These are phyloP conservation scores for Populus ilicifolia DNA, from an alignment of 345 rosid genomes.

Conservation along the genomic window DNA sequence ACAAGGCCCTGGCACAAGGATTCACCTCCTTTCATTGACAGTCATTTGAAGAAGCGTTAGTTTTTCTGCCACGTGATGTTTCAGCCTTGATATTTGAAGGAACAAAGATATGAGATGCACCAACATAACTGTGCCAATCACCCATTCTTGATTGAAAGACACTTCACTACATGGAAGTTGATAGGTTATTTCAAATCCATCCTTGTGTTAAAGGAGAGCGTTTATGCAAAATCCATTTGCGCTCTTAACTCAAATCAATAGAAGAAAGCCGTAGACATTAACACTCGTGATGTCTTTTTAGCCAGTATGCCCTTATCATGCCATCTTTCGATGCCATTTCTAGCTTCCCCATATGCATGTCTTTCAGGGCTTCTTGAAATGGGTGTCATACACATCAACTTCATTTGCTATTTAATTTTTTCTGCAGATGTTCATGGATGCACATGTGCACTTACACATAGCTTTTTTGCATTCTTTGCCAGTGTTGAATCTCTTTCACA, in stretches of 20 bases:
- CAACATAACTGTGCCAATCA: not conserved
- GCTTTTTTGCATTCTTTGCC: not conserved
- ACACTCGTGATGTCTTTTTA: too few relatives aligned
- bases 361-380: too few relatives aligned
- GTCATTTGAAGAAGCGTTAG: too few relatives aligned
- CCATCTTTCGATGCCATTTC: too few relatives aligned
- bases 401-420: not conserved
- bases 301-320: too few relatives aligned
- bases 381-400: too few relatives aligned
- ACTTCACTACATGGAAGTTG: not conserved
- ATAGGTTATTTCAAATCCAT: not conserved
- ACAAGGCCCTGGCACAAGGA: too few relatives aligned
- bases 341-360: too few relatives aligned
- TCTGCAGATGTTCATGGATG: not conserved
- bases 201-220: too few relatives aligned
- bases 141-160: not conserved
- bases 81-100: too few relatives aligned
- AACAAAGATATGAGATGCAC: not conserved
- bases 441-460: not conserved
- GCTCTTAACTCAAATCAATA: not conserved
- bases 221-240: not conserved
- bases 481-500: constrained; percentile 16
- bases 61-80: too few relatives aligned
- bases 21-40: too few relatives aligned
- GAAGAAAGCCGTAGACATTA: not conserved